A percentile compares a stretch with the other conserved stretches of the same genome.
Conservation (phyloP, 73 alveolate genomes). For the Urostyla sp. region DNA sequence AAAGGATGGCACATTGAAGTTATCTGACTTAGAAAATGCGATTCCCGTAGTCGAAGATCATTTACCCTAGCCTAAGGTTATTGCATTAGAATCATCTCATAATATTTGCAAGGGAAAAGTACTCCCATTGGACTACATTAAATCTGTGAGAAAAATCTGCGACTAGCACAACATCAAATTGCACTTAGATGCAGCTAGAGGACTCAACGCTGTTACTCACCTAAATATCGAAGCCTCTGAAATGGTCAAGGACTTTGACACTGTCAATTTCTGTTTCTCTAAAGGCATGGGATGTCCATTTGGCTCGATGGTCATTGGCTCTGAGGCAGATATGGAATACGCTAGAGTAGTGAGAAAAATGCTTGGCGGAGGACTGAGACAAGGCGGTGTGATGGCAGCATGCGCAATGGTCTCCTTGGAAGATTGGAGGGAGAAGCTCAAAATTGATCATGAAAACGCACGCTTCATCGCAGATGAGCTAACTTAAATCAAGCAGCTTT, state of each 20-base stretch:
- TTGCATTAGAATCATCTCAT: constrained; percentile 66
- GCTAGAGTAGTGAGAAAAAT: constrained; percentile 58
- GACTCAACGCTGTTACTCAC: constrained; percentile 73
- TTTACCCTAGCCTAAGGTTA: constrained; percentile 41
- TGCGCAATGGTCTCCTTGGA: constrained; percentile 45
- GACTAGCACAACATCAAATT: constrained; percentile 27
- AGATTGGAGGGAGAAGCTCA: constrained; percentile 44
- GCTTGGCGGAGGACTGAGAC: constrained; percentile 77
- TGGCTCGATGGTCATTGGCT: constrained; percentile 76
- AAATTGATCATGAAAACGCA: constrained; percentile 54
- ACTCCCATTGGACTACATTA: constrained; percentile 32
- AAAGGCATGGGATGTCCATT: constrained; percentile 80
- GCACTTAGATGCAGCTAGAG: constrained; percentile 84
- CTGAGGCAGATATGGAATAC: constrained; percentile 46
- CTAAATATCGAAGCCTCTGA: constrained; percentile 51
- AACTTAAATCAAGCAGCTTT: neutral
- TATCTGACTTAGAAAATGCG: constrained; percentile 19
- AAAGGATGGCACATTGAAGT: constrained; percentile 58
- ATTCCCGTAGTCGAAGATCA: constrained; percentile 54
- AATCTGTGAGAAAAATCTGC: constrained; percentile 47
- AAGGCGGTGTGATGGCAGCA: constrained; percentile 64
- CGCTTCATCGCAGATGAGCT: neutral
- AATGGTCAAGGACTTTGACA: constrained; percentile 57
- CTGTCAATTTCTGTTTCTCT: constrained; percentile 67
- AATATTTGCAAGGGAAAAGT: constrained; percentile 66